Evolutionary conservation across 2,329 filamentous ascomycete genomes (phyloP).

Genomic region (Chalara sp.): DNA sequence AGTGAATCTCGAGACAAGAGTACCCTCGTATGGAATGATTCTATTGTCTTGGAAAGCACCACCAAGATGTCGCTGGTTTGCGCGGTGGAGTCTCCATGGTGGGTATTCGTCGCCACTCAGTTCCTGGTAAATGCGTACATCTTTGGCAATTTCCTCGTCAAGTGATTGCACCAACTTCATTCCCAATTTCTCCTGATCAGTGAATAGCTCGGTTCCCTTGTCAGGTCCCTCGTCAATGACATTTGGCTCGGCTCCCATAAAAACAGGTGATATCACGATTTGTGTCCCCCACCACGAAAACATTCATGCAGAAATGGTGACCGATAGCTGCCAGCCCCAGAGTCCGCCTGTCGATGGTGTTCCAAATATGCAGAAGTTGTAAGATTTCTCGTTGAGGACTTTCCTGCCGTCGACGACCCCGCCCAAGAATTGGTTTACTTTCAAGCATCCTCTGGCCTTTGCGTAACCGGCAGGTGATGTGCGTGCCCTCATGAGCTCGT

Average conservation of each 20-base stretch:
- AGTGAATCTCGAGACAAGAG: constrained; percentile 44
- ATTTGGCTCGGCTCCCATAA: constrained; percentile 74
- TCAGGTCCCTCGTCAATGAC: constrained; percentile 9
- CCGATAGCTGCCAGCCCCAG: constrained; percentile 41
- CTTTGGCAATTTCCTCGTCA: not conserved
- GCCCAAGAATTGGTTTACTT: constrained; percentile 11
- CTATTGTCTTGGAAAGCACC: constrained; percentile 76
- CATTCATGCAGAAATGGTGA: constrained; percentile 67
- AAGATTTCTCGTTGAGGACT: constrained; percentile 10
- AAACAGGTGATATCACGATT: constrained; percentile 64
- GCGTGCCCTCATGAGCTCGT: constrained; percentile 5
- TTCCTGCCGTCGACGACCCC: constrained; percentile 4
- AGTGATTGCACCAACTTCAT: constrained; percentile 25
- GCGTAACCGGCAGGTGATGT: constrained; percentile 9
- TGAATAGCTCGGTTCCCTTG: constrained; percentile 1
- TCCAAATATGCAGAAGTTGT: constrained; percentile 12
- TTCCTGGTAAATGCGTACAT: constrained; percentile 35
- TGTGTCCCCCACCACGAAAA: constrained; percentile 59
- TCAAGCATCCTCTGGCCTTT: constrained; percentile 6
- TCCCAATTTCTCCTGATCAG: constrained; percentile 3
- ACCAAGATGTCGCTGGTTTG: constrained; percentile 72
- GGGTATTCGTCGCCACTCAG: constrained; percentile 48
- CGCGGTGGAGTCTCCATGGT: constrained; percentile 66
- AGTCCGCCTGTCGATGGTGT: constrained; percentile 5
- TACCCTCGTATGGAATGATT: constrained; percentile 60